These are phyloP conservation scores for Penicillium sclerotiorum DNA, from an alignment of 2,329 filamentous ascomycete species.

Conservation along the genomic window DNA sequence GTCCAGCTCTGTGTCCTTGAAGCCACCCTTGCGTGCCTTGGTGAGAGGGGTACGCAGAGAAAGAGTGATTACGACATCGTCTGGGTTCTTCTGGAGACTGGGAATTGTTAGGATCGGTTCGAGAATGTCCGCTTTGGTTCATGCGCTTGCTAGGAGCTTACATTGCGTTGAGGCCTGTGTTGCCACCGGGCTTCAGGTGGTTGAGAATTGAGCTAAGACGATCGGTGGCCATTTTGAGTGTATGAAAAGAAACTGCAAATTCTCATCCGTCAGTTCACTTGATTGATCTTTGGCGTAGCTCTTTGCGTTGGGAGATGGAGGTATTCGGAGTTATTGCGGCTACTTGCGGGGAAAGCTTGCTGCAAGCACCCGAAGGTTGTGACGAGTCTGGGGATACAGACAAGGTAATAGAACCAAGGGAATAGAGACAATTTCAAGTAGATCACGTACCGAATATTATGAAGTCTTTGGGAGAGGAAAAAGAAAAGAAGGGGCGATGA, in stretches of 20 bases:
- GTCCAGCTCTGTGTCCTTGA: constrained; percentile 93
- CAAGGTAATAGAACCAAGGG: not conserved
- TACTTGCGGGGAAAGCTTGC: constrained; percentile 24
- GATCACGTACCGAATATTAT: not conserved
- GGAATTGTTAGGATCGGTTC: constrained; percentile 18
- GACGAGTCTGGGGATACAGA: not conserved
- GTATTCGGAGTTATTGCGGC: not conserved
- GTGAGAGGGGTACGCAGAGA: constrained; percentile 85
- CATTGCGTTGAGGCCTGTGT: constrained; percentile 74
- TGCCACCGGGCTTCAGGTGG: constrained; percentile 72
- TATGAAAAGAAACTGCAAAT: constrained; percentile 2
- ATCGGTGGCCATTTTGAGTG: constrained; percentile 71
- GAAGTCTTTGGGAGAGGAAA: not conserved
- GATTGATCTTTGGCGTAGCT: not conserved
- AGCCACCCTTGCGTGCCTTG: constrained; percentile 87
- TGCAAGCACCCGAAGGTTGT: constrained; percentile 4
- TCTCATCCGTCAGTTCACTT: not conserved
- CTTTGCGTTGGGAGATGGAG: not conserved
- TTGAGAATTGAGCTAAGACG: constrained; percentile 84
- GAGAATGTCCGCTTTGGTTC: not conserved
- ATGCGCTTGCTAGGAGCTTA: constrained; percentile 53
- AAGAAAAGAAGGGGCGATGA: constrained; percentile 6
- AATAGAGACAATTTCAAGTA: not conserved
- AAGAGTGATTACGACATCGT: constrained; percentile 95
- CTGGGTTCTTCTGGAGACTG: constrained; percentile 83